Evolutionary conservation across 2,329 filamentous ascomycete genomes (phyloP).

Genomic region (Hypomyces rosellus): DNA sequence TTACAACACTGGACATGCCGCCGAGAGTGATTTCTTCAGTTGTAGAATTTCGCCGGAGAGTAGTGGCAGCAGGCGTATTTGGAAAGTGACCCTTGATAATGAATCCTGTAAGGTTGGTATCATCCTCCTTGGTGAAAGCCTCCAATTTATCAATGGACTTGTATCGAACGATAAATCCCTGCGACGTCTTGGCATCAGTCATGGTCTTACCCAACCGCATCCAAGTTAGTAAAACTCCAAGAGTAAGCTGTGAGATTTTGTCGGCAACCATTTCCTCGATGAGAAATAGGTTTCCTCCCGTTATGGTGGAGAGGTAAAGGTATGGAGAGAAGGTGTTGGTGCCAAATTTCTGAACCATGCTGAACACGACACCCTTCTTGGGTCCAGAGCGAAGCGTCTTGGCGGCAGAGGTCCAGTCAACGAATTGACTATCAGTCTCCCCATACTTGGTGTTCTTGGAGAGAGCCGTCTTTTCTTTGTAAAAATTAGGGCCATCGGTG

Average conservation of each 20-base stretch:
- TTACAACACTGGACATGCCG: slow-evolving; percentile 20
- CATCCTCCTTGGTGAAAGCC: not conserved
- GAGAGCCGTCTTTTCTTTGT: slow-evolving; percentile 22
- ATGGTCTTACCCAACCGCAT: slow-evolving; percentile 30
- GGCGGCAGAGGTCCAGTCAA: slow-evolving; percentile 38
- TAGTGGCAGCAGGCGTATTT: not conserved
- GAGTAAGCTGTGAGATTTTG: slow-evolving; percentile 34
- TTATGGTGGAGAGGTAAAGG: slow-evolving; percentile 35
- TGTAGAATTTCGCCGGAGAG: slow-evolving; percentile 6
- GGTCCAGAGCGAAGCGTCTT: slow-evolving; percentile 24
- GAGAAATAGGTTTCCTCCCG: slow-evolving; percentile 34
- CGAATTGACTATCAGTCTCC: slow-evolving; percentile 29
- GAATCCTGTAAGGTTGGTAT: not conserved
- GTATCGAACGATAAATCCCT: slow-evolving; percentile 10
- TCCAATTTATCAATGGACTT: slow-evolving; percentile 7
- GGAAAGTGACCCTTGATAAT: not conserved
- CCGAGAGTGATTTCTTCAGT: slow-evolving; percentile 14
- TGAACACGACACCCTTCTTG: slow-evolving; percentile 39
- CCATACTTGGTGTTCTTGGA: slow-evolving; percentile 21
- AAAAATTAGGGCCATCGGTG: slow-evolving; percentile 22
- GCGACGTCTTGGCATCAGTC: slow-evolving; percentile 1
- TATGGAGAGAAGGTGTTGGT: slow-evolving; percentile 27
- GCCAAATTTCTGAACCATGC: slow-evolving; percentile 26
- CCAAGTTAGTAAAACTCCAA: slow-evolving; percentile 37
- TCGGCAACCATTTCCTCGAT: slow-evolving; percentile 19